Base-by-base conservation (phyloP, 495 filamentous ascomycete species). In the Annulohypoxylon moriforme region DNA sequence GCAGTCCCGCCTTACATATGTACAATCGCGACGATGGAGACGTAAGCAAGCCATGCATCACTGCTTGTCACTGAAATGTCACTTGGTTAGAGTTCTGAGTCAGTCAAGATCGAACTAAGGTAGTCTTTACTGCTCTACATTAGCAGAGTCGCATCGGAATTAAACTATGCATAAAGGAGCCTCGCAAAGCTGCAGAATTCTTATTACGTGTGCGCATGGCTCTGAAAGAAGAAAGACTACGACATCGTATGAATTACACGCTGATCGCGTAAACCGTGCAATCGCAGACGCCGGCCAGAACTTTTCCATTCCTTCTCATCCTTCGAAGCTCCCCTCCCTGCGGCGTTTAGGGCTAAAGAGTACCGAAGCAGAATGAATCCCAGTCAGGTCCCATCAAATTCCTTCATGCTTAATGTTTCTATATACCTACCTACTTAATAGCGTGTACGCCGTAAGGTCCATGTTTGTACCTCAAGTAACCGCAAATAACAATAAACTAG, bases 51-150 rank as follows among this genome's bases (percentile, higher is more conserved):
- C 40, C 38, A 31, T 44, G 33, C 47, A 49, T 53, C 22, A 13
- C 18, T 40, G 22, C 11, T 53, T 11, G 16, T 24, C 33, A 33
- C 46, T 27, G 2, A 24, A 44, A 13, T 60, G 20, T 20, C 7
- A 22, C 55, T 6, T 25, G 10, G n/a, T 52, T 58, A 47, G 27
- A 50, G 65, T 53, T 61, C 49, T 20, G 42, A 49, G 40, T 20
- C 55, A 38, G 52, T 40, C 38, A 34, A 66, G 42, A 49, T 27
- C 13, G 44, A 50, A 33, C 18, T 50, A 27, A 67, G 50, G 50
- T 20, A 34, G 29, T 10, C 27, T 55, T 13, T 53, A 14, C 50
- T 20, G 29, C 7, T 18, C 50, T 52, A 29, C 22, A 29, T 52
- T n/a, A n/a, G 14, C 7, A 34, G 29, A 55, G 27, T 55, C 8